Conservation (phyloP, 148 eudicot genomes). For the Nyssa sinensis region DNA sequence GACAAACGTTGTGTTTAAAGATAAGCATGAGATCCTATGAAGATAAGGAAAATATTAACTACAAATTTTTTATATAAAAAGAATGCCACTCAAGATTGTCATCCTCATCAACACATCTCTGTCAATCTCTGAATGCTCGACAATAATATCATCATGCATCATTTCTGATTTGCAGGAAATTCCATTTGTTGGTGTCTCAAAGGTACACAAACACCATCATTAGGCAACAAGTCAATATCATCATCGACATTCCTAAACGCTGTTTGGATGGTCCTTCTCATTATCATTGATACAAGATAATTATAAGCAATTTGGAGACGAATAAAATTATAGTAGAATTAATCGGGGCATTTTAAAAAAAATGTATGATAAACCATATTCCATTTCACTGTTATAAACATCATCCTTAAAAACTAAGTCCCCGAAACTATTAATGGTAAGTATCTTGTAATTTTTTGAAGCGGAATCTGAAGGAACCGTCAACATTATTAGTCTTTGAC, state of each 20-base stretch:
- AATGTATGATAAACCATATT: background rate
- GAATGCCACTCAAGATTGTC: background rate
- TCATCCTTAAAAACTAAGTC: background rate
- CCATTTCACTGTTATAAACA: background rate
- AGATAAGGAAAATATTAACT: constrained; percentile 4
- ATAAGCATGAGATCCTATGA: background rate
- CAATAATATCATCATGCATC: background rate
- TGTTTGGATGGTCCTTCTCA: background rate
- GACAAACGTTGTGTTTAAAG: background rate
- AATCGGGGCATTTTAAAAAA: background rate
- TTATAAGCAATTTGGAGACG: background rate
- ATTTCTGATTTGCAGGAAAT: background rate
- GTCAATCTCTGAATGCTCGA: background rate
- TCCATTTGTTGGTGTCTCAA: background rate
- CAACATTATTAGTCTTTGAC: background rate
- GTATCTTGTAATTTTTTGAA: background rate
- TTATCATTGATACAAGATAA: background rate
- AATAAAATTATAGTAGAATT: background rate
- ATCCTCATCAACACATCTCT: background rate
- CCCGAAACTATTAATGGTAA: background rate
- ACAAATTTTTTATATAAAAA: background rate
- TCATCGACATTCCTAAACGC: background rate
- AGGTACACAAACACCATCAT: background rate
- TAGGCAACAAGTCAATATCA: background rate
- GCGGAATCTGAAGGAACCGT: too few relatives aligned